phyloP scores from a whole-genome alignment of 106 monocot species.

The Cymbidium sinense region DNA sequence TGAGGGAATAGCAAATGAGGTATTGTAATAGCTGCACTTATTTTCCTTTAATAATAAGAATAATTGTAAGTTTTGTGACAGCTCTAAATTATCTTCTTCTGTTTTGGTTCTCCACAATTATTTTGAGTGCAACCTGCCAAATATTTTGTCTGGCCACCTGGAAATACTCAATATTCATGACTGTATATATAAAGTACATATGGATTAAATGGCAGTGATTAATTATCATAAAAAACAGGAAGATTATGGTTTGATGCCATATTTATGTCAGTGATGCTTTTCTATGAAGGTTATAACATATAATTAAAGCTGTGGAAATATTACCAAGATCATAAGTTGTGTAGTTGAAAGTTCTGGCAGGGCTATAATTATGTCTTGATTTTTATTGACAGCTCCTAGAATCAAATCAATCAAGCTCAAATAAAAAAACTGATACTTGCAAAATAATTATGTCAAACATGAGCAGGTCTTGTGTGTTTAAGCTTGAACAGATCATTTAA shows the following conservation, averaged over 20 bases:
- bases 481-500: neutral
- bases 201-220: no score
- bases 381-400: neutral
- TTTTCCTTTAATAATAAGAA: neutral
- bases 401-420: neutral
- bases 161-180: no score
- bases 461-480: neutral
- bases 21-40: conserved; percentile 12
- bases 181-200: no score
- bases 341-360: neutral
- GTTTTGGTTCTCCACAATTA: neutral
- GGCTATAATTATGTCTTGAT: neutral
- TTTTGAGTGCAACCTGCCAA: neutral
- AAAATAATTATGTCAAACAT: neutral
- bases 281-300: neutral
- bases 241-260: neutral
- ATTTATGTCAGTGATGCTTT: neutral
- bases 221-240: neutral
- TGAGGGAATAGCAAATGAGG: conserved; percentile 77
- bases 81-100: neutral
- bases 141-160: no score
- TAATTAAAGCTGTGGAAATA: neutral
- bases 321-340: neutral
- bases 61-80: neutral
- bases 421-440: neutral